Base-by-base conservation (phyloP, 202 grass and related monocot species). In the Zizania palustris region DNA sequence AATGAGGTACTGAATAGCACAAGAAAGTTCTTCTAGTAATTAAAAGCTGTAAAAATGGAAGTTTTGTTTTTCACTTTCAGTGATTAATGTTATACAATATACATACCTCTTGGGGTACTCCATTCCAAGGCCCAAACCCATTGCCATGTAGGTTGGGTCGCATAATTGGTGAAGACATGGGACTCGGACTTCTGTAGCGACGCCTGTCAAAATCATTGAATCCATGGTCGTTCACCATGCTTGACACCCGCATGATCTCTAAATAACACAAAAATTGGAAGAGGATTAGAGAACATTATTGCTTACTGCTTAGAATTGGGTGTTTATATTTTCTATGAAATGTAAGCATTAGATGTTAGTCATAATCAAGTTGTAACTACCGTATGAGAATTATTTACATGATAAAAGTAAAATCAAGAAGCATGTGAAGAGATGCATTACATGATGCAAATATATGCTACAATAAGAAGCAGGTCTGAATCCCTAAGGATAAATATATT, bases 201-300 rank as follows among this genome's bases (percentile, higher is more conserved):
- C 84, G 48, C 74, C 82, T 89, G 58, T 90, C 85, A 82, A 88
- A 83, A 65, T 96, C 93, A 13, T 76, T 86, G 60, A 96, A 90
- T 65, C 89, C 93, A 84, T 96, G 89, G 67, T 90, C 88, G 6
- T 85, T 80, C 42, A 80, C 82, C 89, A 88, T 86, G 7, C 84
- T 85, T 65, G 89, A 92, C 62, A 90, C 87, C 60, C 86, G 60
- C 82, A 92, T 82, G 59, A 92, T 96, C 63, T 96, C 88, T 93
- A 71, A 28, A 21, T 62, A 84, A 61, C 15, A 84, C 8, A 63
- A 74, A 56, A 2, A 10, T 81, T 13, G 9, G 7, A 87, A 57
- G 20, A 69, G 67, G 71, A 59, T 33, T 0, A 45, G 16, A 13
- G 4, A 28, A 28, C 28, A 28, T 67, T 49, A 67, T 7, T 41